Percentiles rank a stretch among this genome's conserved stretches.
These are phyloP conservation scores for Exophiala dermatitidis DNA, from an alignment of 2,329 filamentous ascomycete species.

Conservation along the genomic window DNA sequence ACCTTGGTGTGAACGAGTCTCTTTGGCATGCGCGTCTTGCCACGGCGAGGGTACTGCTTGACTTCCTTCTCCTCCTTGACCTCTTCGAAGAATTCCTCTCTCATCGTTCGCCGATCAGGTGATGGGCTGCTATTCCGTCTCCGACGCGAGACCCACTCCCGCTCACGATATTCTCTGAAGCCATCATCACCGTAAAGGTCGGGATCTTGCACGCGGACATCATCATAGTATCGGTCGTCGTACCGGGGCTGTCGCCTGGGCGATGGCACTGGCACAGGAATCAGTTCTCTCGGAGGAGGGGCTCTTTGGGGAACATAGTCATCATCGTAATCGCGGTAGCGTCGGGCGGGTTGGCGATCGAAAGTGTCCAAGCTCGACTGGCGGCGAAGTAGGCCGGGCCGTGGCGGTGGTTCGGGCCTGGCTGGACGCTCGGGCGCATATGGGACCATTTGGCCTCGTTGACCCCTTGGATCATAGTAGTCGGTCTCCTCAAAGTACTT, in stretches of 20 bases:
- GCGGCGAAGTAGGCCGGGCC: constrained; percentile 65
- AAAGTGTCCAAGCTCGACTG: constrained; percentile 89
- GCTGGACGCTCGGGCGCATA: constrained; percentile 53
- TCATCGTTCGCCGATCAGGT: constrained; percentile 22
- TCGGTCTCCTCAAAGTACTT: constrained; percentile 33
- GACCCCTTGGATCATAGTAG: constrained; percentile 36
- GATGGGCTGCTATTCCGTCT: constrained; percentile 30
- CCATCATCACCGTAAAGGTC: constrained; percentile 66
- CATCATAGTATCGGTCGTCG: constrained; percentile 54
- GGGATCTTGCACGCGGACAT: constrained; percentile 61
- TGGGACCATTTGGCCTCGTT: constrained; percentile 48
- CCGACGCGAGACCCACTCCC: constrained; percentile 47
- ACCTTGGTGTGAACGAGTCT: constrained; percentile 73
- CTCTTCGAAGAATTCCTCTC: constrained; percentile 23
- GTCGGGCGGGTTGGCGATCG: constrained; percentile 62
- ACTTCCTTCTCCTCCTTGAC: constrained; percentile 41
- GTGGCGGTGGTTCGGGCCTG: constrained; percentile 45
- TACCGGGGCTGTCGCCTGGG: constrained; percentile 49
- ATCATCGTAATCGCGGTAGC: constrained; percentile 39
- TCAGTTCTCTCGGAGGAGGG: constrained; percentile 47
- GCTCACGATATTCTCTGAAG: constrained; percentile 59
- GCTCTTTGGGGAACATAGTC: constrained; percentile 33
- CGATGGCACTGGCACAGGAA: constrained; percentile 60
- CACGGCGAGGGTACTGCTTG: constrained; percentile 64
- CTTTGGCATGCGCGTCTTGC: constrained; percentile 81